Evolutionary conservation across 1,284 basidiomycete genomes (phyloP).

Genomic region (Tilletiopsis washingtonensis): DNA sequence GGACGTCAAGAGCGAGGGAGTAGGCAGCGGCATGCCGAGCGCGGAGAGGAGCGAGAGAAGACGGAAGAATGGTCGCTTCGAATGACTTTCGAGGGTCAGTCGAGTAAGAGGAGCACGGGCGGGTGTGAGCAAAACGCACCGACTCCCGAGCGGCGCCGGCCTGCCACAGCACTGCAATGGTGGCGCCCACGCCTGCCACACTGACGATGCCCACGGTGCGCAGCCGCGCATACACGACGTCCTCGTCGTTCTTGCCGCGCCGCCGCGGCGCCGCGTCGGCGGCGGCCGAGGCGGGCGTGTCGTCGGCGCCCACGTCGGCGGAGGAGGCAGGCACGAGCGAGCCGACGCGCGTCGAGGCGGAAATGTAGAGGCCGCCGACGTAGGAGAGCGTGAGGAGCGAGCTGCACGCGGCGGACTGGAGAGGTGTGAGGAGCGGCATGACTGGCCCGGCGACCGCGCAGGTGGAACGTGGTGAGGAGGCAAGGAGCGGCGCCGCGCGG

Average conservation of each 20-base stretch:
- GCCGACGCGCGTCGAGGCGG: conserved; percentile 28
- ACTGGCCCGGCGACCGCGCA: neutral
- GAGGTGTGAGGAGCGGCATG: neutral
- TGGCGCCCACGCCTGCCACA: conserved; percentile 4
- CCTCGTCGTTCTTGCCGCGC: conserved; percentile 4
- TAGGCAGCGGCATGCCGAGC: conserved; percentile 27
- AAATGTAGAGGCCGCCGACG: conserved; percentile 52
- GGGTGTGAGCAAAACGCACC: neutral
- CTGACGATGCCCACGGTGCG: conserved; percentile 8
- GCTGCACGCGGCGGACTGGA: neutral
- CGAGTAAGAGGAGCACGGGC: conserved; percentile 13
- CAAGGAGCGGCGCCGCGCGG: too few species aligned
- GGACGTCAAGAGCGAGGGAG: conserved; percentile 15
- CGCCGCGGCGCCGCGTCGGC: conserved; percentile 11
- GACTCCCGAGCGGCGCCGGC: conserved; percentile 4
- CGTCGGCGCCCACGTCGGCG: too few species aligned
- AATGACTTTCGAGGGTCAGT: too few species aligned
- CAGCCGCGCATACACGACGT: conserved; percentile 6
- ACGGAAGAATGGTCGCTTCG: too few species aligned
- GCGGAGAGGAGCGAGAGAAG: conserved; percentile 12
- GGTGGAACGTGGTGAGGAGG: neutral
- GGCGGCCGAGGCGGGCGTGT: too few species aligned
- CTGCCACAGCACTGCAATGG: neutral
- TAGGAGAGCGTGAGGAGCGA: conserved; percentile 49
- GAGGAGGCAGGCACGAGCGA: too few species aligned